A percentile compares a stretch with the other conserved stretches of the same genome.
Conservation (phyloP, 306 rosid genomes). For the Cucurbita maxima region DNA sequence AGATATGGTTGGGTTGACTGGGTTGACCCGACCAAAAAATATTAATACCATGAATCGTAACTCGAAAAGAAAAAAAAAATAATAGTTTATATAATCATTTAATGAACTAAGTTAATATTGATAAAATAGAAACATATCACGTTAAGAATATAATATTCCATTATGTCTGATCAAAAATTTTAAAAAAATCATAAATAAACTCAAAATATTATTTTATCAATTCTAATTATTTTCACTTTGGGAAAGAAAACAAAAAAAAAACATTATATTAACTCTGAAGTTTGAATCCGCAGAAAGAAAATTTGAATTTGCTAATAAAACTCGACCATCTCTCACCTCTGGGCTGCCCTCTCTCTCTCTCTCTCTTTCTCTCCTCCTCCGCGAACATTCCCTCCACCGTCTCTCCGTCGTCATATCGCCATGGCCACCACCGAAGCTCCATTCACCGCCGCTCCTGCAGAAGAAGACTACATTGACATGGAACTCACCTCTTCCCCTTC, state of each 20-base stretch:
- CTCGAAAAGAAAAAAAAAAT: too few species aligned
- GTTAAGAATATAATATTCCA: too few species aligned
- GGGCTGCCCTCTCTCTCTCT: not conserved
- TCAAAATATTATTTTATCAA: not conserved
- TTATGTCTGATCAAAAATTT: too few species aligned
- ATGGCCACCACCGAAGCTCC: not conserved
- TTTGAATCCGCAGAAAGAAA: not conserved
- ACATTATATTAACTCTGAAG: too few species aligned
- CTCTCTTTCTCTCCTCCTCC: not conserved
- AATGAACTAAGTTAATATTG: too few species aligned
- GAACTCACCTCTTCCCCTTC: slow-evolving; percentile 37
- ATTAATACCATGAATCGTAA: too few species aligned
- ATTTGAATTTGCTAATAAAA: not conserved
- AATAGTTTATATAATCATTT: too few species aligned
- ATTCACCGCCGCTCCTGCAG: not conserved
- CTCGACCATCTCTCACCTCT: not conserved
- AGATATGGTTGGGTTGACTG: too few species aligned
- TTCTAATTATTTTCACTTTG: not conserved
- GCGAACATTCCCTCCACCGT: too few species aligned
- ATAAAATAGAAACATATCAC: too few species aligned
- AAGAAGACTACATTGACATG: slow-evolving; percentile 88
- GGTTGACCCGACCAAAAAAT: too few species aligned
- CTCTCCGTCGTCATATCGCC: not conserved
- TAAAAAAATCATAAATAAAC: too few species aligned
- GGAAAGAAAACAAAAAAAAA: not conserved